A percentile compares a stretch with the other conserved stretches of the same genome.
phyloP scores from a whole-genome alignment of 1,284 basidiomycete genomes.

The Cryptococcus amylolentus region DNA sequence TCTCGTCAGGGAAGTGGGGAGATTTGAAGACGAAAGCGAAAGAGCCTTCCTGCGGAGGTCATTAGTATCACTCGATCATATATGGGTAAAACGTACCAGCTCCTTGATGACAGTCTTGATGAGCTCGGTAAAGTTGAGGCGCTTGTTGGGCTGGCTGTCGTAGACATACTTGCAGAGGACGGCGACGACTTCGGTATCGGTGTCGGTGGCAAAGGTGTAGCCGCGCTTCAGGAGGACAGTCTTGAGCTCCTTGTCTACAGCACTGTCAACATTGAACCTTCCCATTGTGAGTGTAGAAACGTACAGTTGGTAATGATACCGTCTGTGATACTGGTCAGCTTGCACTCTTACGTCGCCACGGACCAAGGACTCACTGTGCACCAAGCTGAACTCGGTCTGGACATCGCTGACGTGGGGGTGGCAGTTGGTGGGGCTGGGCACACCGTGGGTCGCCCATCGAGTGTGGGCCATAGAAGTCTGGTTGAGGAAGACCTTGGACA shows the following conservation, averaged over 20 bases:
- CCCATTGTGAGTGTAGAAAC: background rate
- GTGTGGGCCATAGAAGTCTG: conserved; percentile 99
- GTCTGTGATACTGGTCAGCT: conserved; percentile 47
- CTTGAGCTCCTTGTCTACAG: conserved; percentile 66
- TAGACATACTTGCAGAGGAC: conserved; percentile 96
- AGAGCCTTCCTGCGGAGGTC: conserved; percentile 70
- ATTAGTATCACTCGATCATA: background rate
- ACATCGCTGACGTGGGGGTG: conserved; percentile 91
- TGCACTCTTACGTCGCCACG: background rate
- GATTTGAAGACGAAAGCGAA: conserved; percentile 99
- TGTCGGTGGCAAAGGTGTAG: conserved; percentile 91
- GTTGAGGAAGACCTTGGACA: conserved; percentile 74
- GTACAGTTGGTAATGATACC: conserved; percentile 96
- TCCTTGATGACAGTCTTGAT: conserved; percentile 97
- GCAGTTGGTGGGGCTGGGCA: conserved; percentile 83
- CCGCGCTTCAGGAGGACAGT: conserved; percentile 94
- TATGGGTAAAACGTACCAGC: conserved; percentile 53
- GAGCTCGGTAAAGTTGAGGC: conserved; percentile 83
- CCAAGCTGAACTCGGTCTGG: conserved; percentile 77
- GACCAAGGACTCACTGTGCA: conserved; percentile 63
- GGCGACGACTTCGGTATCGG: conserved; percentile 96
- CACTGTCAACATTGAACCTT: background rate
- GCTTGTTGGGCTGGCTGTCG: conserved; percentile 86
- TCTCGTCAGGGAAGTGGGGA: conserved; percentile 89
- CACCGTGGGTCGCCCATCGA: conserved; percentile 99